Evolutionary conservation across 2,329 filamentous ascomycete species (phyloP).

Genomic region (Cercospora sp.): DNA sequence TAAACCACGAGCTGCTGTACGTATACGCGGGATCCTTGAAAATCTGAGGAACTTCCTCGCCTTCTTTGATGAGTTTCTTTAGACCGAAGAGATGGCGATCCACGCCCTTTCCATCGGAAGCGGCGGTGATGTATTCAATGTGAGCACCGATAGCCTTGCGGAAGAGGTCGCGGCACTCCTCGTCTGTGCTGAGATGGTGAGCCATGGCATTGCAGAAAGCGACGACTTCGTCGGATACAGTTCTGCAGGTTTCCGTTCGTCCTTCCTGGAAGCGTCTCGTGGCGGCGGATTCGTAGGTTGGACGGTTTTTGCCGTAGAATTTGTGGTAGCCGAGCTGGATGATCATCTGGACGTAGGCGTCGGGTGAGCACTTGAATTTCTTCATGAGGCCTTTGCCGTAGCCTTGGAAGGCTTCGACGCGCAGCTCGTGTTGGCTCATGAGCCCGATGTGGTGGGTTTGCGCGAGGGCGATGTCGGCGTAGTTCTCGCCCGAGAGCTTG

Average conservation of each 20-base stretch:
- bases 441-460: constrained; percentile 74
- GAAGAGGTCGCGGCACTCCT: constrained; percentile 72
- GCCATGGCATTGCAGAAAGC: constrained; percentile 87
- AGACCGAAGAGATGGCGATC: constrained; percentile 96
- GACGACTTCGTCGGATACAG: constrained; percentile 85
- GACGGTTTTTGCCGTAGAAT: constrained; percentile 97
- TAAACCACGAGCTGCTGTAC: constrained; percentile 86
- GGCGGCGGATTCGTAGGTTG: constrained; percentile 95
- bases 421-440: constrained; percentile 84
- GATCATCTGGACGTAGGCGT: constrained; percentile 97
- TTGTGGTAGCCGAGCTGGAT: constrained; percentile 98
- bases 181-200: constrained; percentile 63
- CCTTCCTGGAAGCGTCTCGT: constrained; percentile 95
- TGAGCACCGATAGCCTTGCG: constrained; percentile 78
- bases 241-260: constrained; percentile 92
- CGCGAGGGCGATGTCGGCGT: constrained; percentile 76
- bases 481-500: constrained; percentile 70
- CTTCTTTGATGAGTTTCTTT: constrained; percentile 81
- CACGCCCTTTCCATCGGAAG: constrained; percentile 88
- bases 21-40: constrained; percentile 82
- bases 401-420: constrained; percentile 92
- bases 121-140: constrained; percentile 85
- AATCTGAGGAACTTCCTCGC: constrained; percentile 77
- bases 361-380: constrained; percentile 97
- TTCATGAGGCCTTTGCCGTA: constrained; percentile 99